A percentile compares a stretch with the other conserved stretches of the same genome.
phyloP scores from a whole-genome alignment of 1,284 basidiomycete genomes.

The Trichosporon sp. region DNA sequence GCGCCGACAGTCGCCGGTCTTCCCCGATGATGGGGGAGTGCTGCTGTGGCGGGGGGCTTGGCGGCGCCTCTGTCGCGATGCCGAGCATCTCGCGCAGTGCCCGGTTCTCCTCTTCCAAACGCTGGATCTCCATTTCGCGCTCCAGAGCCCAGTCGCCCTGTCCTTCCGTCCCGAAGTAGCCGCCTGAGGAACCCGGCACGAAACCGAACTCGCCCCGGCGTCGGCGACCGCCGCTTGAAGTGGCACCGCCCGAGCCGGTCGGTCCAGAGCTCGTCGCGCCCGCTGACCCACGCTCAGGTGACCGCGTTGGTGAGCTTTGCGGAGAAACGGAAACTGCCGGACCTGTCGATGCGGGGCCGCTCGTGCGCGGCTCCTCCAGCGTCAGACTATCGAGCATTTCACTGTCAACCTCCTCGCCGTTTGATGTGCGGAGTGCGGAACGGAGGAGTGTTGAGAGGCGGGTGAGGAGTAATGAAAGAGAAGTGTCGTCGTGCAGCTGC shows the following conservation, averaged over 20 bases:
- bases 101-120: constrained; percentile 78
- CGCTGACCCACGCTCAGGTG: constrained; percentile 4
- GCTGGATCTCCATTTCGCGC: constrained; percentile 76
- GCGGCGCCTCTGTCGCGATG: constrained; percentile 58
- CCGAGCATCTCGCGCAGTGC: constrained; percentile 71
- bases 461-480: constrained; percentile 69
- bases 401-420: constrained; percentile 64
- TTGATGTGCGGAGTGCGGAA: constrained; percentile 69
- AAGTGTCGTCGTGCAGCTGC: constrained; percentile 65
- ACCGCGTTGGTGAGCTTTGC: constrained; percentile 8
- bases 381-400: constrained; percentile 13
- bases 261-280: background rate
- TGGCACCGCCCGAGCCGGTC: background rate
- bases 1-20: constrained; percentile 40
- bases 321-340: background rate
- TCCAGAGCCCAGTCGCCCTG: constrained; percentile 78
- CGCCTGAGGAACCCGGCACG: constrained; percentile 46
- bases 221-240: constrained; percentile 15
- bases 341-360: background rate
- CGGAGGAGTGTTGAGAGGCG: constrained; percentile 73
- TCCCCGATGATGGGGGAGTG: constrained; percentile 20
- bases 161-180: constrained; percentile 53
- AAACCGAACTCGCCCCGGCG: constrained; percentile 40
- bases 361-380: background rate
- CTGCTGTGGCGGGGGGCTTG: constrained; percentile 26